Conservation (phyloP, 179 eudicot species). For the Silene coronaria region DNA sequence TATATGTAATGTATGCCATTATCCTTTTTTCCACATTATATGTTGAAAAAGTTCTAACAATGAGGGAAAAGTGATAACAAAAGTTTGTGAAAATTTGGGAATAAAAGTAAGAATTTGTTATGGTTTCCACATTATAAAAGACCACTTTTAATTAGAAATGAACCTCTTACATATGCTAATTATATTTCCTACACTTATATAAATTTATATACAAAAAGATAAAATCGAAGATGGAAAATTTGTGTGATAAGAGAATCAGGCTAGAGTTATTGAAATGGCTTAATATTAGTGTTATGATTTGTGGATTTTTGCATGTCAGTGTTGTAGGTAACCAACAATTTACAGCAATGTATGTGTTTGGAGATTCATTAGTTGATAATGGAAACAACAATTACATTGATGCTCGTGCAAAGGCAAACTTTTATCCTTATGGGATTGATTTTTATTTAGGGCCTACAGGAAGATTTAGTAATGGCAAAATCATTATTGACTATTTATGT, state of each 20-base stretch:
- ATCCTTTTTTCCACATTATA: not conserved
- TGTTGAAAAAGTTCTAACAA: slow-evolving; percentile 3
- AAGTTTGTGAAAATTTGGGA: slow-evolving; percentile 14
- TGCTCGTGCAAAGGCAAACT: slow-evolving; percentile 69
- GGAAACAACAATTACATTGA: slow-evolving; percentile 80
- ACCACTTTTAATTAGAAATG: slow-evolving; percentile 4
- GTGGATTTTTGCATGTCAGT: slow-evolving; percentile 8
- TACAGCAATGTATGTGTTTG: slow-evolving; percentile 72
- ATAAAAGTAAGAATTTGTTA: slow-evolving; percentile 18
- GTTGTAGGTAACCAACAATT: slow-evolving; percentile 36
- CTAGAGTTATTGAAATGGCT: not conserved
- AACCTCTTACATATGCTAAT: not conserved
- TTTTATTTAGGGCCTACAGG: slow-evolving; percentile 55
- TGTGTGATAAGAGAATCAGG: slow-evolving; percentile 9
- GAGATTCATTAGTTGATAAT: slow-evolving; percentile 78
- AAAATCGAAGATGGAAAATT: slow-evolving; percentile 13
- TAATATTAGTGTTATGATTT: slow-evolving; percentile 16
- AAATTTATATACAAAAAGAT: not conserved
- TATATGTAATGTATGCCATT: not conserved
- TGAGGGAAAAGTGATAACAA: slow-evolving; percentile 4
- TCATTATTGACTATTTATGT: slow-evolving; percentile 51
- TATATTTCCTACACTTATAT: not conserved
- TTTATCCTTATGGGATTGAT: slow-evolving; percentile 73
- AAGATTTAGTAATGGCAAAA: slow-evolving; percentile 72
- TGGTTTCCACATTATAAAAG: not conserved